A percentile compares a stretch with the other conserved stretches of the same genome.
Evolutionary conservation across 192 early-diverging fungal genomes (phyloP).

Genomic region (Phycomyces nitens): DNA sequence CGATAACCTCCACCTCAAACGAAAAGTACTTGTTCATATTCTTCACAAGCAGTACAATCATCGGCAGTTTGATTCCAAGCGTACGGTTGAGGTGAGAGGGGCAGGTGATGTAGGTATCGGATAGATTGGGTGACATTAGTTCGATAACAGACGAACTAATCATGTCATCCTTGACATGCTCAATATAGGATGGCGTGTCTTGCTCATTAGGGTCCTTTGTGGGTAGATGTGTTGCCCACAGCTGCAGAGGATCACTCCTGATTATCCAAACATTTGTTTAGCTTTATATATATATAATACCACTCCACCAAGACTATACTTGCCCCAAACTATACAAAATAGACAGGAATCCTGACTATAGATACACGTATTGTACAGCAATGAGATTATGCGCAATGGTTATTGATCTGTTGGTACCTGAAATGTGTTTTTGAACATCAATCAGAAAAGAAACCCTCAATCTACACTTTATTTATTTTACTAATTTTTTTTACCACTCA

Average conservation of each 20-base stretch:
- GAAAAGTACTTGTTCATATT: slow-evolving; percentile 88
- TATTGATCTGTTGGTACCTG: slow-evolving; percentile 45
- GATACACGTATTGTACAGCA: not conserved
- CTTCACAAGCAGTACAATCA: slow-evolving; percentile 84
- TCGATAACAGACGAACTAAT: slow-evolving; percentile 82
- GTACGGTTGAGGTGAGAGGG: slow-evolving; percentile 70
- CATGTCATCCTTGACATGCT: slow-evolving; percentile 74
- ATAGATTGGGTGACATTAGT: slow-evolving; percentile 73
- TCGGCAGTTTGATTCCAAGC: slow-evolving; percentile 89
- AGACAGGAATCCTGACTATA: slow-evolving; percentile 83
- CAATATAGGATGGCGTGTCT: slow-evolving; percentile 61
- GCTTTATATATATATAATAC: slow-evolving; percentile 1
- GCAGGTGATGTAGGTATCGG: slow-evolving; percentile 86
- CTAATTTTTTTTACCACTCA: too few species aligned
- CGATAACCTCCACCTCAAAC: slow-evolving; percentile 86
- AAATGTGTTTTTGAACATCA: slow-evolving; percentile 80
- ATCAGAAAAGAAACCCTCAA: not conserved
- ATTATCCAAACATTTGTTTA: slow-evolving; percentile 24
- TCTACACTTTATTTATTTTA: too few species aligned
- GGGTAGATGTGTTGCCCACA: slow-evolving; percentile 65
- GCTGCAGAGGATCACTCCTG: slow-evolving; percentile 62
- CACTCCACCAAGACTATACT: slow-evolving; percentile 10
- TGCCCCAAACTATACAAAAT: slow-evolving; percentile 88
- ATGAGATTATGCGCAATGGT: not conserved
- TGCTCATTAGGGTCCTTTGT: slow-evolving; percentile 29